phyloP scores from a whole-genome alignment of 2,329 filamentous ascomycete genomes.

The Penicillium sp. region DNA sequence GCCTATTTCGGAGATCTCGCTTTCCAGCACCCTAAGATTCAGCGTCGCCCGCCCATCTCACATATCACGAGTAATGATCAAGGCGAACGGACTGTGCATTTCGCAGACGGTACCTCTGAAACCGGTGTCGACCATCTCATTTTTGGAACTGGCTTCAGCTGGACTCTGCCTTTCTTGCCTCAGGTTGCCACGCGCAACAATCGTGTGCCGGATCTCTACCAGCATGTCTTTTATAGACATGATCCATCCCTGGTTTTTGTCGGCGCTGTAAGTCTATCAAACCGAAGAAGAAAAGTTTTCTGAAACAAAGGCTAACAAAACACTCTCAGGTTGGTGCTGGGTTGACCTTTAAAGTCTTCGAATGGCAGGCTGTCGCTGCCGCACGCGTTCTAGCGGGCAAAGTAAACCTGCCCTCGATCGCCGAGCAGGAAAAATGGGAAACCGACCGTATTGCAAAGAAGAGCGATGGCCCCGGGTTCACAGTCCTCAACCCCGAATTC shows the following conservation, averaged over 20 bases:
- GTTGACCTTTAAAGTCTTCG: slow-evolving; percentile 66
- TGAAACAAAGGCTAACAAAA: slow-evolving; percentile 3
- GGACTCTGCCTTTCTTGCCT: slow-evolving; percentile 62
- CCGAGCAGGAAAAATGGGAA: slow-evolving; percentile 58
- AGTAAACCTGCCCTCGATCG: slow-evolving; percentile 48
- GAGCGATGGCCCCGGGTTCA: slow-evolving; percentile 59
- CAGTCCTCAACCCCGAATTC: slow-evolving; percentile 60
- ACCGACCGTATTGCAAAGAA: slow-evolving; percentile 51
- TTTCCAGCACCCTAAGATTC: slow-evolving; percentile 56
- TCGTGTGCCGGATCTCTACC: slow-evolving; percentile 35
- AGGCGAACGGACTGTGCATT: slow-evolving; percentile 50
- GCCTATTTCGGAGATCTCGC: slow-evolving; percentile 59
- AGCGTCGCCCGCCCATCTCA: slow-evolving; percentile 29
- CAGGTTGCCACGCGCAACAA: slow-evolving; percentile 42
- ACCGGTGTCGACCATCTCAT: slow-evolving; percentile 60
- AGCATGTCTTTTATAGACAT: slow-evolving; percentile 37
- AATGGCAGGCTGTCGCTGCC: slow-evolving; percentile 65
- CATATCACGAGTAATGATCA: slow-evolving; percentile 39
- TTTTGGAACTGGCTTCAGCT: slow-evolving; percentile 66
- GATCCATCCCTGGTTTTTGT: slow-evolving; percentile 37
- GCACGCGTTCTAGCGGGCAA: slow-evolving; percentile 59
- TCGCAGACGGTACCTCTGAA: slow-evolving; percentile 55
- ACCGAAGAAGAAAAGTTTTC: too few species aligned
- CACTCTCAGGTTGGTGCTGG: slow-evolving; percentile 34
- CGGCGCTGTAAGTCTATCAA: slow-evolving; percentile 44